Conservation (phyloP, 768 basidiomycete genomes). For the Lentinus tigrinus region DNA sequence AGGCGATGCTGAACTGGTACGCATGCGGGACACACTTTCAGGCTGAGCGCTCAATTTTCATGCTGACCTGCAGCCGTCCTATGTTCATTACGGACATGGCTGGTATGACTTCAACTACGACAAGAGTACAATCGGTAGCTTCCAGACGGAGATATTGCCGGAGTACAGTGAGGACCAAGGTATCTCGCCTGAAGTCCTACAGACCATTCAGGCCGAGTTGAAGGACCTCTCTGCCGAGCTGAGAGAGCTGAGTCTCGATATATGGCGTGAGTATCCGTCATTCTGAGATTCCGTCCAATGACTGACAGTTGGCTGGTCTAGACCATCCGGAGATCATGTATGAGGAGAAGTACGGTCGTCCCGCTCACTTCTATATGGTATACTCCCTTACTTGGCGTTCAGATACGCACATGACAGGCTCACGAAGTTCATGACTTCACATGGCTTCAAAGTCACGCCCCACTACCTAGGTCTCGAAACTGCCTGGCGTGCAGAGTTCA, state of each 20-base stretch:
- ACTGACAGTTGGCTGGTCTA: constrained; percentile 1
- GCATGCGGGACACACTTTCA: neutral
- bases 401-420: constrained; percentile 75
- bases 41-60: neutral
- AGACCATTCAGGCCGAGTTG: constrained; percentile 53
- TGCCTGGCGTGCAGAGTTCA: constrained; percentile 76
- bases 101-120: constrained; percentile 9
- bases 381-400: constrained; percentile 5
- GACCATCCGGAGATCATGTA: constrained; percentile 19
- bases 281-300: neutral
- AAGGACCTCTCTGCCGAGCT: constrained; percentile 52
- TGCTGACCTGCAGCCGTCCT: neutral
- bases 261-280: constrained; percentile 54
- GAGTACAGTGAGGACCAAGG: constrained; percentile 18
- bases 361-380: constrained; percentile 20
- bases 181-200: constrained; percentile 38
- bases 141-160: constrained; percentile 15
- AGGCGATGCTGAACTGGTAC: neutral
- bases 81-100: constrained; percentile 7
- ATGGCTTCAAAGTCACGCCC: constrained; percentile 69
- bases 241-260: constrained; percentile 63
- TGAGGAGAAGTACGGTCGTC: constrained; percentile 34
- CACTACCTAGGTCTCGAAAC: constrained; percentile 72
- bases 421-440: constrained; percentile 61
- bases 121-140: neutral